phyloP scores from a whole-genome alignment of 1,139 yeast genomes.

The Kodamaea sp. region DNA sequence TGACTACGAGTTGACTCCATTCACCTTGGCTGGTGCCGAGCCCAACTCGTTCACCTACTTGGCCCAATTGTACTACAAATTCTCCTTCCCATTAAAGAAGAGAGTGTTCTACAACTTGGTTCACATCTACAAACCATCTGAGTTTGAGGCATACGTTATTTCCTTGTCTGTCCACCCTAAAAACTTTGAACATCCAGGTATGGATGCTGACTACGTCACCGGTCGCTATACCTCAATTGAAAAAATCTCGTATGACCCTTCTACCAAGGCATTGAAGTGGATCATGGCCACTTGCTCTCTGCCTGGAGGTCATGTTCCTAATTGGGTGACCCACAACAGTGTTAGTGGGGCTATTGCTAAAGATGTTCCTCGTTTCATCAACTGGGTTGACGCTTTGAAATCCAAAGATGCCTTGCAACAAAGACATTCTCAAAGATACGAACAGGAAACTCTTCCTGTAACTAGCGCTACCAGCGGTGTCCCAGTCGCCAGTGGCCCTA shows the following conservation, averaged over 20 bases:
- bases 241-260: conserved; percentile 40
- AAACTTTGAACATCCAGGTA: conserved; percentile 15
- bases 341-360: conserved; percentile 60
- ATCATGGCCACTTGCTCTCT: conserved; percentile 63
- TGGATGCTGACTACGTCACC: conserved; percentile 26
- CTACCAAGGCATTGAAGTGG: conserved; percentile 53
- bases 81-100: conserved; percentile 48
- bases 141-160: conserved; percentile 46
- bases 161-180: conserved; percentile 48
- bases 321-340: conserved; percentile 58
- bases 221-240: conserved; percentile 65
- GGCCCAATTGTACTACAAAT: conserved; percentile 43
- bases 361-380: conserved; percentile 65
- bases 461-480: no score
- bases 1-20: conserved; percentile 22
- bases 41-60: conserved; percentile 17
- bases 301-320: conserved; percentile 68
- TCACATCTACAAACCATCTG: conserved; percentile 38
- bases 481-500: no score
- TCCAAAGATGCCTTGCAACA: conserved; percentile 10
- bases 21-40: conserved; percentile 12
- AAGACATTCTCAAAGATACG: conserved; percentile 3
- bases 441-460: no score
- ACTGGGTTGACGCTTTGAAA: conserved; percentile 37
- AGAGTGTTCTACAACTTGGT: conserved; percentile 65